Evolutionary conservation across 441 rosid genomes (phyloP).

Genomic region (Adansonia madagascariensis): DNA sequence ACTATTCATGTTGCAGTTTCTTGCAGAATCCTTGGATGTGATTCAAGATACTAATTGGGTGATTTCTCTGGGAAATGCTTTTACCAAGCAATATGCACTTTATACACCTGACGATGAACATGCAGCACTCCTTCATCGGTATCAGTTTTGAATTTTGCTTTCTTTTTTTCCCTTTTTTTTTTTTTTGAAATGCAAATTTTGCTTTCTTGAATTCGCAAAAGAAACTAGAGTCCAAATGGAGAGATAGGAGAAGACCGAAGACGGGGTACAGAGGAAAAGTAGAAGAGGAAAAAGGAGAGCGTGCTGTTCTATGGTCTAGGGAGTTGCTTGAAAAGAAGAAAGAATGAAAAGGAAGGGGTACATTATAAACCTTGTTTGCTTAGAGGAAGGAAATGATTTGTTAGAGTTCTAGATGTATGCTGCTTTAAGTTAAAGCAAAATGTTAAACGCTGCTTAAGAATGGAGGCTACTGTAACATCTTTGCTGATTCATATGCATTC

Average conservation of each 20-base stretch:
- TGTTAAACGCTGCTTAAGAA: background rate
- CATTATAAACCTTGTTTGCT: background rate
- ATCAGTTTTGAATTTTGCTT: conserved; percentile 27
- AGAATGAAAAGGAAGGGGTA: background rate
- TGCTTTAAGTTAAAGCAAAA: background rate
- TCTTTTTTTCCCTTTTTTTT: conserved; percentile 6
- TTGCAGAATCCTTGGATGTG: conserved; percentile 97
- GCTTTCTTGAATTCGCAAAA: background rate
- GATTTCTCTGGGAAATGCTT: conserved; percentile 88
- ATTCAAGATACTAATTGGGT: conserved; percentile 88
- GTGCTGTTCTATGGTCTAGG: background rate
- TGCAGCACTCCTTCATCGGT: conserved; percentile 95
- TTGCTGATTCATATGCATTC: background rate
- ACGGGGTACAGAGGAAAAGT: background rate
- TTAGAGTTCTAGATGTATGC: background rate
- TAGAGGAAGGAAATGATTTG: conserved; percentile 12
- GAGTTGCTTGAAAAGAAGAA: background rate
- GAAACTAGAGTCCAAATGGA: background rate
- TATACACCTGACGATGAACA: conserved; percentile 86
- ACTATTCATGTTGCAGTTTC: conserved; percentile 64
- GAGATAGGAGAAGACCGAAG: background rate
- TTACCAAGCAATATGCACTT: conserved; percentile 79
- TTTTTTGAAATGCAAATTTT: too few relatives aligned
- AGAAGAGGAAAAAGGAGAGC: background rate
- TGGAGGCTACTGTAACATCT: background rate